These are phyloP conservation scores for Suillus subalutaceus DNA, from an alignment of 768 basidiomycete species.

Conservation along the genomic window DNA sequence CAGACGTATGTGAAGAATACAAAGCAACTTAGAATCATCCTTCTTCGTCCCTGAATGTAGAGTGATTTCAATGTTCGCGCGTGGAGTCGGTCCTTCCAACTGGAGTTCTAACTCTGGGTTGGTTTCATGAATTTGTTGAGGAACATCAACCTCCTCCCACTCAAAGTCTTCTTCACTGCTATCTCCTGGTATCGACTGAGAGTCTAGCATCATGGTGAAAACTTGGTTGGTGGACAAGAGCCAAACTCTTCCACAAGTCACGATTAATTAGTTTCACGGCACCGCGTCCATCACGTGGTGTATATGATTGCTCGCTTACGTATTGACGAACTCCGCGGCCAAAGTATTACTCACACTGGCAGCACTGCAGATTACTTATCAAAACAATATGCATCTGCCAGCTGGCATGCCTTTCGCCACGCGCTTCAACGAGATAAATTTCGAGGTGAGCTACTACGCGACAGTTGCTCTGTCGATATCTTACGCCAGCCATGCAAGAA, in stretches of 20 bases:
- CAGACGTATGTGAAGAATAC: neutral
- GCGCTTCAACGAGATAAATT: conserved; percentile 13
- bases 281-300: conserved; percentile 25
- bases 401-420: neutral
- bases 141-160: conserved; percentile 79
- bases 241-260: conserved; percentile 2
- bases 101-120: conserved; percentile 28
- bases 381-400: neutral
- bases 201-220: conserved; percentile 20
- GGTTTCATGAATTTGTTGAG: conserved; percentile 24
- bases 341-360: neutral
- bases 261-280: conserved; percentile 16
- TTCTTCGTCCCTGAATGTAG: conserved; percentile 50
- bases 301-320: conserved; percentile 12
- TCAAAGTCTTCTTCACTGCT: conserved; percentile 70
- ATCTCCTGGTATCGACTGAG: conserved; percentile 24
- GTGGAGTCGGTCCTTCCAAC: conserved; percentile 34
- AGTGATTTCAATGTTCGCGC: conserved; percentile 70
- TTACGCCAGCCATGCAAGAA: conserved; percentile 12
- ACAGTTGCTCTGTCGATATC: neutral
- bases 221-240: neutral
- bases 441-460: conserved; percentile 21
- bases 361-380: neutral
- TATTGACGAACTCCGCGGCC: conserved; percentile 5
- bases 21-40: conserved; percentile 46